Conservation (phyloP, 2,329 filamentous ascomycete species). For the Fusarium veterinarium region DNA sequence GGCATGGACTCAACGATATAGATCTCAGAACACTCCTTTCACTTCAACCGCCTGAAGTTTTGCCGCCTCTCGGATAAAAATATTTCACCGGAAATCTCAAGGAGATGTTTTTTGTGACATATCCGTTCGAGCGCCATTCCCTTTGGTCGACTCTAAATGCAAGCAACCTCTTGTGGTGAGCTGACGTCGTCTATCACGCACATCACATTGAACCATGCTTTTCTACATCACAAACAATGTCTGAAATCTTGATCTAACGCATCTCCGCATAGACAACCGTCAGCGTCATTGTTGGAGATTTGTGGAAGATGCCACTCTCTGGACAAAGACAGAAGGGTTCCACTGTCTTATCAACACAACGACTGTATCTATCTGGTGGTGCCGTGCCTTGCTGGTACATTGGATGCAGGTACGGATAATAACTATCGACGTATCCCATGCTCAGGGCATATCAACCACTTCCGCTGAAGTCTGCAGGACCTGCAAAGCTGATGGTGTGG, state of each 20-base stretch:
- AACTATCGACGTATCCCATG: slow-evolving; percentile 1
- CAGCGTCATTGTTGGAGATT: neutral
- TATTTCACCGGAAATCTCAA: neutral
- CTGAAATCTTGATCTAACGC: neutral
- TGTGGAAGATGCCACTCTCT: neutral
- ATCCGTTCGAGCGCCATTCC: slow-evolving; percentile 19
- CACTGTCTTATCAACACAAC: neutral
- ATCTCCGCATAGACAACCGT: slow-evolving; percentile 1
- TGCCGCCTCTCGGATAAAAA: neutral
- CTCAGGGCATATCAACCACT: slow-evolving; percentile 13
- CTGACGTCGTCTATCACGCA: slow-evolving; percentile 21
- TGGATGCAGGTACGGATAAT: slow-evolving; percentile 13
- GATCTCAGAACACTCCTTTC: neutral
- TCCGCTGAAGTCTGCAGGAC: slow-evolving; percentile 14
- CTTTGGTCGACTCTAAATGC: neutral
- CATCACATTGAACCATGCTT: slow-evolving; percentile 23
- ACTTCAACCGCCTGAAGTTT: neutral
- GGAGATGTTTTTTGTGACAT: slow-evolving; percentile 6
- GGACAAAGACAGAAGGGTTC: neutral
- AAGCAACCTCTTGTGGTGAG: slow-evolving; percentile 7
- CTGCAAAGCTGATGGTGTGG: slow-evolving; percentile 24
- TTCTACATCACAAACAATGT: neutral
- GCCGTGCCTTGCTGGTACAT: slow-evolving; percentile 9
- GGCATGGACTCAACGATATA: slow-evolving; percentile 20
- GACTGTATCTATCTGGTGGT: slow-evolving; percentile 1